A percentile compares a stretch with the other conserved stretches of the same genome.
phyloP scores from a whole-genome alignment of 2,329 filamentous ascomycete species.

The Beauveria pseudobassiana region DNA sequence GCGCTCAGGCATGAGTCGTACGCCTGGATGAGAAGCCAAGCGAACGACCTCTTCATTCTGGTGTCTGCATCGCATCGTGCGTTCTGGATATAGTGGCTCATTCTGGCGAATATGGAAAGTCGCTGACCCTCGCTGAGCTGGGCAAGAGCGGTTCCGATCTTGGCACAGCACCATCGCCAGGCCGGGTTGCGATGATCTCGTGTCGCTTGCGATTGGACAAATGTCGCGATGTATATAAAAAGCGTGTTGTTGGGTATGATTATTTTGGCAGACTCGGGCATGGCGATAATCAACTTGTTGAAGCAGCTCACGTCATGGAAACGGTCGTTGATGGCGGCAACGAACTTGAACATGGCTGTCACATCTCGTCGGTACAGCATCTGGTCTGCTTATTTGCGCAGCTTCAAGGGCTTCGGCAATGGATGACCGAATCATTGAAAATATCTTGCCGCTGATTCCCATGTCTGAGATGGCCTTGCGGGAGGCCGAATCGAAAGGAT shows the following conservation, averaged over 20 bases:
- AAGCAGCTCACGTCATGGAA: conserved; percentile 8
- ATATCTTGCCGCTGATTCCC: not conserved
- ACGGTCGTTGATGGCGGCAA: not conserved
- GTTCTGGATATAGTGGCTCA: not conserved
- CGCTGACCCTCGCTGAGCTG: not conserved
- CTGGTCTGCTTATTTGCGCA: not conserved
- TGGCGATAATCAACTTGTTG: not conserved
- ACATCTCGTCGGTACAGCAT: conserved; percentile 3
- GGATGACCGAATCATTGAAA: not conserved
- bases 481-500: not conserved
- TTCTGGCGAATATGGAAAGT: not conserved
- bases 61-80: not conserved
- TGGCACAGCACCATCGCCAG: conserved; percentile 5
- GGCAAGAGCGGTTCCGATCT: not conserved
- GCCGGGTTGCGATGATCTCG: not conserved
- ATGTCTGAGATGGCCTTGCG: not conserved
- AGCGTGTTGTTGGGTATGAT: not conserved
- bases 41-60: conserved; percentile 12
- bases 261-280: not conserved
- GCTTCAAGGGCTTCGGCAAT: not conserved
- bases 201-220: not conserved
- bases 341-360: conserved; percentile 3
- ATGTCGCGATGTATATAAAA: not conserved
- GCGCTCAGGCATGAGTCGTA: conserved; percentile 13
- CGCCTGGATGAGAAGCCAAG: conserved; percentile 19